Evolutionary conservation across 345 rosid species (phyloP), one percentile per base, ranked within the genome.

Genomic region (Moricandia moricandioides): DNA sequence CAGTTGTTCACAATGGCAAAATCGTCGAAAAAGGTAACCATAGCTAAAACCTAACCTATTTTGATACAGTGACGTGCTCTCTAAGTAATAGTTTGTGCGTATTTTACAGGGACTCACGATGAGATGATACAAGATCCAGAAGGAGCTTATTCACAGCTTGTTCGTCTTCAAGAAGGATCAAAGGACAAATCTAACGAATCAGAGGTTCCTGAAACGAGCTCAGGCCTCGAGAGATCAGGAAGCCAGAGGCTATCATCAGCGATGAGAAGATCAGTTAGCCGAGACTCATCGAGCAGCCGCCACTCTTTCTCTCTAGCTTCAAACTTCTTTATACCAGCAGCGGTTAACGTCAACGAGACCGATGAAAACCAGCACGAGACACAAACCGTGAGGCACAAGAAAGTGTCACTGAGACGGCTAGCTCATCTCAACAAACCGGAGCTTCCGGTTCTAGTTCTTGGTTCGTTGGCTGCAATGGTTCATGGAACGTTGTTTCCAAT

Each of bases 351-450:
- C 18, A 71, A 58, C 69, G 49, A 71, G 16, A 18, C 49, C 3
- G 81, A 72, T 0, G 76, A 69, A 3, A 55, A 11, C 14, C 30
- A 76, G 13, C 12, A 17, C 2, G 65, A 72, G 63, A 7, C 31
- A 10, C 17, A 10, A 29, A 14, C n/a, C 13, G 79, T 70, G 75
- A 86, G 65, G 65, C 82, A 68, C 21, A 79, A 83, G 75, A 65
- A 77, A 13, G 92, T 91, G 63, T 84, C 95, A 6, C 55, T 91
- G 16, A 76, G 40, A 71, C 83, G 93, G 12, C 78, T 93, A 31
- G 97, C 88, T 47, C 65, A 52, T 37, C 83, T 93, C 54, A 93
- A 93, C 86, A 88, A 81, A 81, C 92, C 96, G 9, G 97, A 91
- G 82, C 16, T 82, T 56, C 88, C 87, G 10, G 80, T 85, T 54